These are phyloP conservation scores for Debaryomyces coudertii DNA, from an alignment of 1,139 yeast genomes.

Conservation along the genomic window DNA sequence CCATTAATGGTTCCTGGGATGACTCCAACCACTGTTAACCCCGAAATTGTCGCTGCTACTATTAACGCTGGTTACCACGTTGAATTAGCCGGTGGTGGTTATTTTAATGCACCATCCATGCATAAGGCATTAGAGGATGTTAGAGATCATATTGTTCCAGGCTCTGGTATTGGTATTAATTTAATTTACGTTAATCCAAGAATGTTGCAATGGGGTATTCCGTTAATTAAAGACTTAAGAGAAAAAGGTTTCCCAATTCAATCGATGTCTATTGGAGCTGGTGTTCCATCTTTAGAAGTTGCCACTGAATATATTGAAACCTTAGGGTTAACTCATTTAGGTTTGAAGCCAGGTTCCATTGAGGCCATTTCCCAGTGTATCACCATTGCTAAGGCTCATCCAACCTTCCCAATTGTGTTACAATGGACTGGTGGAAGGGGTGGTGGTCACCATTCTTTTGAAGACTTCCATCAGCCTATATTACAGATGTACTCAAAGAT, in stretches of 20 bases:
- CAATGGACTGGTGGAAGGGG: conserved; percentile 99
- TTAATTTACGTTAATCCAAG: conserved; percentile 95
- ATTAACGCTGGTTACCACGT: conserved; percentile 96
- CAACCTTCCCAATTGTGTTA: conserved; percentile 90
- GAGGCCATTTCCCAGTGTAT: conserved; percentile 89
- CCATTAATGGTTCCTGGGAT: conserved; percentile 98
- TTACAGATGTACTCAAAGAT: conserved; percentile 94
- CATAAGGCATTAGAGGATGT: conserved; percentile 76
- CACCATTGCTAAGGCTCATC: conserved; percentile 92
- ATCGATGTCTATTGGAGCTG: conserved; percentile 97
- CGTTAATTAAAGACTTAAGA: conserved; percentile 86
- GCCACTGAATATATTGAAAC: conserved; percentile 95
- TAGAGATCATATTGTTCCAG: conserved; percentile 68
- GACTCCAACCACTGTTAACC: conserved; percentile 97
- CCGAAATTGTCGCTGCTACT: conserved; percentile 91
- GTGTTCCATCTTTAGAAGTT: conserved; percentile 97
- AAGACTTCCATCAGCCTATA: conserved; percentile 98
- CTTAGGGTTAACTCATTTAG: conserved; percentile 89
- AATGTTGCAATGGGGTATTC: conserved; percentile 99
- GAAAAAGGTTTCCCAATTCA: conserved; percentile 94
- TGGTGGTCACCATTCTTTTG: conserved; percentile 99
- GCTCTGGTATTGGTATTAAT: conserved; percentile 88
- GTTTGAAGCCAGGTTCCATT: conserved; percentile 96
- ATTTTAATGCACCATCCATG: conserved; percentile 73
- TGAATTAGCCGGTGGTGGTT: conserved; percentile 99